Evolutionary conservation across 495 filamentous ascomycete species (phyloP), one percentile per base, ranked within the genome.

Genomic region (Penicillium maclennaniae): DNA sequence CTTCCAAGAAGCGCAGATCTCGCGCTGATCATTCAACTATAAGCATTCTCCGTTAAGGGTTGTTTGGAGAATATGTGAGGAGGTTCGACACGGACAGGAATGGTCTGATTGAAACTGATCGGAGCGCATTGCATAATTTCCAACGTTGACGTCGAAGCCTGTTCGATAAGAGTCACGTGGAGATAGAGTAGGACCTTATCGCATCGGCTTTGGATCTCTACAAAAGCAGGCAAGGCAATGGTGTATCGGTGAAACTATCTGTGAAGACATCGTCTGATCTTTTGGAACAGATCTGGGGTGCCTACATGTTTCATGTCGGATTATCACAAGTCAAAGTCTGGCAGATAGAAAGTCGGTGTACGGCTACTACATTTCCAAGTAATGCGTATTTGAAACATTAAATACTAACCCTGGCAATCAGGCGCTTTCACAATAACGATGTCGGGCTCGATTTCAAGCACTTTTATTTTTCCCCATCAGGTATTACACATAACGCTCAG

Each of bases 141-240:
- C 45, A 23, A 43, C 50, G 55, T 43, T 31, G 55, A 58, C 53
- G 53, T 58, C 55, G 53, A 34, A 17, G 39, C 16, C 37, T 34
- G 8, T 19, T 19, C 25, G 47, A 55, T 56, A 55, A 55, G 43
- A 17, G 25, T 56, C 56, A 59, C 56, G 50, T 59, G 56, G 0
- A 3, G 56, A 58, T 55, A 58, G 14, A 9, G 47, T 23, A 4
- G 4, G 34, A 7, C 16, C 46, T 54, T 54, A 46, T 7, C 16
- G 15, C 27, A 31, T 7, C 27, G 9, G 27, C 27, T 7, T 31
- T 31, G 27, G 27, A 31, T 31, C 5, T 31, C 27, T 31, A 31
- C 27, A 7, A 31, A 31, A n/a, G n/a, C n/a, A n/a, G n/a, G n/a
- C n/a, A n/a, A n/a, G n/a, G n/a, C n/a, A n/a, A n/a, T n/a, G n/a